A percentile compares a stretch with the other conserved stretches of the same genome.
These are phyloP conservation scores for Lenwebbia sp. DNA, from an alignment of 345 rosid species.

Conservation along the genomic window DNA sequence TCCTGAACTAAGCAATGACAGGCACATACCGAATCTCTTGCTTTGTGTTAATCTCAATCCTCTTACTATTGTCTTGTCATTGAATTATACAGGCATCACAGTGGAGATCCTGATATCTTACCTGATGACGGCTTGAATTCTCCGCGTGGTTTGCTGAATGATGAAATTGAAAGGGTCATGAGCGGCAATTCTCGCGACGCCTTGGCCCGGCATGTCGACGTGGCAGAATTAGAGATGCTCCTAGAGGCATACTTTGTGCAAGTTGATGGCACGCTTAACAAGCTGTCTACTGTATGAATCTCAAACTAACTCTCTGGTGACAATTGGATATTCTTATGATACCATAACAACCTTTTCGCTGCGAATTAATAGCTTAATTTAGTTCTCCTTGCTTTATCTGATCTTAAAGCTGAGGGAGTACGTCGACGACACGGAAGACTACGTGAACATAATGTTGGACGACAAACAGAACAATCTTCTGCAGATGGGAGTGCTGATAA, in stretches of 20 bases:
- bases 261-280: constrained; percentile 29
- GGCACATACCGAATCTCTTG: not conserved
- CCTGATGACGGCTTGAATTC: not conserved
- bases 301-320: not conserved
- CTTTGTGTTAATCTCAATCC: not conserved
- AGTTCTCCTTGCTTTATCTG: not conserved
- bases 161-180: not conserved
- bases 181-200: not conserved
- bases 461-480: not conserved
- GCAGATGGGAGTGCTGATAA: constrained; percentile 26
- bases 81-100: not conserved
- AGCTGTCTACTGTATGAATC: constrained; percentile 27
- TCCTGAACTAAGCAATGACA: not conserved
- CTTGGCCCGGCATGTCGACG: not conserved
- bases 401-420: constrained; percentile 27
- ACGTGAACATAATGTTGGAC: constrained; percentile 23
- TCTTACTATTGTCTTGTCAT: not conserved
- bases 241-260: constrained; percentile 37
- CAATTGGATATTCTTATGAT: not conserved
- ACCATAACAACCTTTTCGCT: not conserved
- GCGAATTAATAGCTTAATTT: not conserved
- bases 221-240: constrained; percentile 34
- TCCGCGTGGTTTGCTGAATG: not conserved
- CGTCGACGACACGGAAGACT: constrained; percentile 30
- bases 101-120: not conserved